Evolutionary conservation across 495 filamentous ascomycete genomes (phyloP), one percentile per base, ranked within the genome.

Genomic region (Polyplosphaeria fusca): DNA sequence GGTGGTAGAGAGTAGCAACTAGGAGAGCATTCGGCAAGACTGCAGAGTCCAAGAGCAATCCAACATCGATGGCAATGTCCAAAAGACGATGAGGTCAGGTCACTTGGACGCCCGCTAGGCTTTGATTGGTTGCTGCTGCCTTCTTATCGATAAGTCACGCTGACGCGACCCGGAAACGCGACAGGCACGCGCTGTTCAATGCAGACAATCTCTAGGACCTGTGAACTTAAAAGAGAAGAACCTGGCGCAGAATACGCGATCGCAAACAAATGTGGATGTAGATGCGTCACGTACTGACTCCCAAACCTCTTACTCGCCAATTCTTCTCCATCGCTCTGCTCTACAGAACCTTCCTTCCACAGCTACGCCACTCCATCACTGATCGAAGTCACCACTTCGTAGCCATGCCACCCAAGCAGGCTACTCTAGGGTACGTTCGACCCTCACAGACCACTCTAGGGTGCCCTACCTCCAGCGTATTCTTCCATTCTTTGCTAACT

Each of bases 401-500:
- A 48, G 46, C 49, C 38, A 69, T 69, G 68, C 44, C 67, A 13
- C 66, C 67, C 13, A 95, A 91, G 69, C 92, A 97, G 78, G 82
- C 87, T 65, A 96, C 90, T 35, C 71, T 97, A 68, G 89, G 89
- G 92, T 97, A 96, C 77, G 92, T 94, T 41, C 85, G 80, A 70
- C 76, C 84, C 52, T 78, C 81, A 48, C 90, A 96, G 74, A 79
- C 82, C 64, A 94, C 87, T 52, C 74, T 95, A 68, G 83, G 88
- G 91, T 94, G 81, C 26, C 43, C 24, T 23, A 7, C 42, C 59
- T 50, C 50, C 37, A 5, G 1, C 1, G 16, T 24, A 3, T 38
- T 24, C 28, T 14, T 20, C 40, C 26, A 38, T 2, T 5, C 12
- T 63, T 56, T 19, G 54, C 47, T 53, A 18, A 54, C 50, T 9